Conservation (phyloP, 2,329 filamentous ascomycete species). For the Nemania serpens region DNA sequence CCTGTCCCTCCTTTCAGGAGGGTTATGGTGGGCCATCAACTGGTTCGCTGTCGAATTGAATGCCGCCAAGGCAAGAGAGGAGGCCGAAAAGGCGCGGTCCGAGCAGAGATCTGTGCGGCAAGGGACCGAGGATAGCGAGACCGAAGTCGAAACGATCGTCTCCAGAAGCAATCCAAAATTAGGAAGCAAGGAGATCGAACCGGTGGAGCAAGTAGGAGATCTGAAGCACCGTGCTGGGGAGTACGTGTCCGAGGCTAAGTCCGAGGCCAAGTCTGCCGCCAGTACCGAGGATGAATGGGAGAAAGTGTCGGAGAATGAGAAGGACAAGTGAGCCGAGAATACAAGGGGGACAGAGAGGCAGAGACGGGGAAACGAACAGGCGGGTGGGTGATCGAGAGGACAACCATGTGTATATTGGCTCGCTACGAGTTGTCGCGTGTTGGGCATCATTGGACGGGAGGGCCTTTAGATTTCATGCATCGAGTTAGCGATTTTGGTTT, state of each 20-base stretch:
- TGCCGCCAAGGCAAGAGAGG: constrained; percentile 50
- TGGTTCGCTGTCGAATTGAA: constrained; percentile 82
- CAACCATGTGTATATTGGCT: constrained; percentile 19
- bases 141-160: constrained; percentile 53
- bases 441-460: constrained; percentile 5
- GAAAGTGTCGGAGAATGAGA: constrained; percentile 79
- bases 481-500: constrained; percentile 11
- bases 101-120: constrained; percentile 42
- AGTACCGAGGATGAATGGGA: constrained; percentile 98
- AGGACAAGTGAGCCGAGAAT: constrained; percentile 50
- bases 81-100: constrained; percentile 48
- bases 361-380: not conserved
- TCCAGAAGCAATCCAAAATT: constrained; percentile 32
- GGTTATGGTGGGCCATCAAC: constrained; percentile 93
- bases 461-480: not conserved
- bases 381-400: constrained; percentile 4
- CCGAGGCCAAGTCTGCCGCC: constrained; percentile 59
- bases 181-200: constrained; percentile 51
- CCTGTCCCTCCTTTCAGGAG: constrained; percentile 77
- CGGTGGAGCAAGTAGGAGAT: constrained; percentile 48
- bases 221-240: constrained; percentile 53
- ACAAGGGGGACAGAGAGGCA: not conserved
- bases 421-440: constrained; percentile 1
- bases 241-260: constrained; percentile 53
- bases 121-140: constrained; percentile 53